Conservation (phyloP, 805 yeast genomes). For the Saturnispora sanitii region DNA sequence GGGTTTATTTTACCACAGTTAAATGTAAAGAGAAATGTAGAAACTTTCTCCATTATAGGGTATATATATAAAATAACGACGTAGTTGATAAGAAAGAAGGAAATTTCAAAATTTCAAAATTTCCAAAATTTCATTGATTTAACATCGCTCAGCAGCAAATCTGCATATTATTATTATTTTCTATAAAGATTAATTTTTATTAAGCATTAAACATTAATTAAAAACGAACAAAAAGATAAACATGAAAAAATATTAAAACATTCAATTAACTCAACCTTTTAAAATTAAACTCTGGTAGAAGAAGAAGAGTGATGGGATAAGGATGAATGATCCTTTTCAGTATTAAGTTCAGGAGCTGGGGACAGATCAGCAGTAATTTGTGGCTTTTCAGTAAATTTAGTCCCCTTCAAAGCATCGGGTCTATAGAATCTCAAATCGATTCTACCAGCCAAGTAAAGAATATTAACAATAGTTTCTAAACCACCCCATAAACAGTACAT, state of each 20-base stretch:
- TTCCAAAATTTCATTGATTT: too few relatives aligned
- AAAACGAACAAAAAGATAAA: too few relatives aligned
- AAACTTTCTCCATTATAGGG: too few relatives aligned
- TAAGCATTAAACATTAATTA: too few relatives aligned
- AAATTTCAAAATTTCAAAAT: too few relatives aligned
- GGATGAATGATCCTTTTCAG: conserved; percentile 7
- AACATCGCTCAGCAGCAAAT: too few relatives aligned
- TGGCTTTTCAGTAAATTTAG: conserved; percentile 9
- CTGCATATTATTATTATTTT: too few relatives aligned
- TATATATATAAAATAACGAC: too few relatives aligned
- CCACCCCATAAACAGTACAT: conserved; percentile 65
- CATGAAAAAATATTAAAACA: too few relatives aligned
- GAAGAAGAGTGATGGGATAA: conserved; percentile 8
- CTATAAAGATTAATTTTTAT: too few relatives aligned
- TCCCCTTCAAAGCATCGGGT: conserved; percentile 38
- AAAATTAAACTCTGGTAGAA: conserved; percentile 9
- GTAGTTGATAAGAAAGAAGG: too few relatives aligned
- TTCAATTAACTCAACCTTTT: neutral
- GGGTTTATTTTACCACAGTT: conserved; percentile 46
- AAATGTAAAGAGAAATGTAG: conserved; percentile 32
- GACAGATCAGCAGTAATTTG: conserved; percentile 4
- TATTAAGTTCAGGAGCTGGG: neutral
- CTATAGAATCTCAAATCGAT: conserved; percentile 72
- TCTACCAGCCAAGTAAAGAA: conserved; percentile 51
- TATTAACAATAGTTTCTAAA: conserved; percentile 47